phyloP scores from a whole-genome alignment of 805 yeast genomes.

The Cyberlindnera samutprakarnensis region DNA sequence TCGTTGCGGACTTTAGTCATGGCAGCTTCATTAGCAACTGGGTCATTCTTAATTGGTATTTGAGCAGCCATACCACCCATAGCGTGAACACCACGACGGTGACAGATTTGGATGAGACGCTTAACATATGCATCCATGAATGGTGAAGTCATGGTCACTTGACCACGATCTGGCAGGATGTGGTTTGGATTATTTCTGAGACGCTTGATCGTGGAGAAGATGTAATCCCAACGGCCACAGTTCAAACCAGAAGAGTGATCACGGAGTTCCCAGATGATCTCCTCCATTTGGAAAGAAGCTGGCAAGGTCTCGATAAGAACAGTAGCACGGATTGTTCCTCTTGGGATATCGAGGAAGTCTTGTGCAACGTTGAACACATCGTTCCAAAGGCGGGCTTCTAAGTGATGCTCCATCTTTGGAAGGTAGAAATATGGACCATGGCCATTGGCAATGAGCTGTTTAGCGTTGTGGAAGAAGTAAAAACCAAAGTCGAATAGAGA shows the following conservation, averaged over 20 bases:
- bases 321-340: constrained; percentile 78
- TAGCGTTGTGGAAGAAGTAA: constrained; percentile 71
- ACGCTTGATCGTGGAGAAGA: constrained; percentile 72
- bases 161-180: constrained; percentile 69
- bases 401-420: constrained; percentile 83
- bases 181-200: constrained; percentile 60
- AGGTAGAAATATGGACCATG: constrained; percentile 77
- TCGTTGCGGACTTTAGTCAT: constrained; percentile 68
- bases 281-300: constrained; percentile 82
- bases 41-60: constrained; percentile 72
- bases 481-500: constrained; percentile 76
- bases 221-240: constrained; percentile 90
- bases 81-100: constrained; percentile 74
- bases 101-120: constrained; percentile 66
- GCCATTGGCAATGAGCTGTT: constrained; percentile 52
- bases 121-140: constrained; percentile 77
- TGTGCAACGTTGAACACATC: constrained; percentile 72
- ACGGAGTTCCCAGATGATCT: constrained; percentile 68
- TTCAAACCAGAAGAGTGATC: constrained; percentile 76
- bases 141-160: constrained; percentile 75
- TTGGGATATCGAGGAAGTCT: constrained; percentile 57
- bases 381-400: constrained; percentile 80
- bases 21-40: constrained; percentile 53
- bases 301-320: constrained; percentile 79
- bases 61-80: constrained; percentile 93